phyloP scores from a whole-genome alignment of 257 asterid species.

The Solanum clarkiae region DNA sequence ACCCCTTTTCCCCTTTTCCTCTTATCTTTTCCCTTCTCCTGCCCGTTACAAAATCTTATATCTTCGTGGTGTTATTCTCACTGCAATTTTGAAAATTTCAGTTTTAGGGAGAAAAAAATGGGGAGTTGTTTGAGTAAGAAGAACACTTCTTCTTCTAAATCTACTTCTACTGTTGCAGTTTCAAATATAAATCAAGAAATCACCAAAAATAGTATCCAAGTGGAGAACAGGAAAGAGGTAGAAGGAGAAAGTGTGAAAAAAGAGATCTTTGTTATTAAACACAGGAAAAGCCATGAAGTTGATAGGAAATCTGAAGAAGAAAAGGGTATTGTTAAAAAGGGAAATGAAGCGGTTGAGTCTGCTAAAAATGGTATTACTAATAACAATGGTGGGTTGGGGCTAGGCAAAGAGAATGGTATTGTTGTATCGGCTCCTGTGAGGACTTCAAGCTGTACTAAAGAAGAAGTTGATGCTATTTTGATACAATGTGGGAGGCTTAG shows the following conservation, averaged over 20 bases:
- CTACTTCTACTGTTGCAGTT: slow-evolving; percentile 17
- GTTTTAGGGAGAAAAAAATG: slow-evolving; percentile 25
- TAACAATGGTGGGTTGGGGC: neutral
- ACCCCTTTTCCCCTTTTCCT: slow-evolving; percentile 17
- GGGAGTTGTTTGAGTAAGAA: slow-evolving; percentile 95
- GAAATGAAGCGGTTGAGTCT: slow-evolving; percentile 10
- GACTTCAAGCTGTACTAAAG: slow-evolving; percentile 89
- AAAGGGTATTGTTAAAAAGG: slow-evolving; percentile 19
- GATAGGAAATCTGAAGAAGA: slow-evolving; percentile 47
- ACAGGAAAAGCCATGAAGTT: slow-evolving; percentile 66
- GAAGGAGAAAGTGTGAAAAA: slow-evolving; percentile 45
- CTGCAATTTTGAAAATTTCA: slow-evolving; percentile 1
- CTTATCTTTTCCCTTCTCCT: slow-evolving; percentile 8
- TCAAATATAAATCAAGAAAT: slow-evolving; percentile 22
- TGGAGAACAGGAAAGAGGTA: slow-evolving; percentile 27
- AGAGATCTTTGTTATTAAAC: slow-evolving; percentile 65
- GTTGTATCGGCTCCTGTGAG: slow-evolving; percentile 44
- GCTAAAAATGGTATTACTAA: slow-evolving; percentile 4
- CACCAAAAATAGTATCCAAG: slow-evolving; percentile 12
- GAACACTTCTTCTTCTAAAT: slow-evolving; percentile 9
- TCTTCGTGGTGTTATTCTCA: neutral
- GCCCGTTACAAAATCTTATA: slow-evolving; percentile 2
- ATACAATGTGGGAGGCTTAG: slow-evolving; percentile 97
- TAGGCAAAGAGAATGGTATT: slow-evolving; percentile 6
- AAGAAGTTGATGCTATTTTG: slow-evolving; percentile 87